A percentile compares a stretch with the other conserved stretches of the same genome.
These are phyloP conservation scores for Hygrocybe coccinea DNA, from an alignment of 768 basidiomycete genomes.

Conservation along the genomic window DNA sequence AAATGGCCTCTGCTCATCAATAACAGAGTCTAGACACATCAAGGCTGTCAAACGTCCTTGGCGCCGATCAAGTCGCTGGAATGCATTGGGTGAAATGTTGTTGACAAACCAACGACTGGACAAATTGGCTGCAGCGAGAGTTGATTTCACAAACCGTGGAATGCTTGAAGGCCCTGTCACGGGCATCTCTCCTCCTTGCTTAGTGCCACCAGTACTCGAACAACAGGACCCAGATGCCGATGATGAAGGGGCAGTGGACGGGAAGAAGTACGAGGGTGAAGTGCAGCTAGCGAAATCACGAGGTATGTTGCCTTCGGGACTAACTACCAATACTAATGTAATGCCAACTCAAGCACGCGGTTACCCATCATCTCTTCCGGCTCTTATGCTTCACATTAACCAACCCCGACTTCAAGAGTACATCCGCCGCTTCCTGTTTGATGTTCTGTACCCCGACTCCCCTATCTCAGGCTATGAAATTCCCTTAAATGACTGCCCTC, in stretches of 20 bases:
- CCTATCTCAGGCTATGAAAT: constrained; percentile 5
- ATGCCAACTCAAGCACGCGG: neutral
- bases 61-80: constrained; percentile 17
- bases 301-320: neutral
- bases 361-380: constrained; percentile 8
- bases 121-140: constrained; percentile 16
- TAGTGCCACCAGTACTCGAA: neutral
- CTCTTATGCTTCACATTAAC: constrained; percentile 12
- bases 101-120: constrained; percentile 18
- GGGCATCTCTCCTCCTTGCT: neutral
- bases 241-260: neutral
- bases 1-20: constrained; percentile 22
- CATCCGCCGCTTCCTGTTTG: constrained; percentile 25
- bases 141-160: constrained; percentile 15
- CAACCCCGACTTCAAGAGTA: constrained; percentile 19
- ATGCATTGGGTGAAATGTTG: constrained; percentile 2
- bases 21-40: constrained; percentile 23
- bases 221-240: neutral
- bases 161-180: constrained; percentile 11
- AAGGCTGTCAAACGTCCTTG: constrained; percentile 25
- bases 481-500: neutral
- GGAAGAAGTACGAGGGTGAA: neutral
- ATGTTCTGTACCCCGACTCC: neutral
- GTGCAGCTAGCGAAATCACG: neutral
- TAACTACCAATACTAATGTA: neutral